Conservation (phyloP, 257 asterid genomes). For the Solanum okadae region DNA sequence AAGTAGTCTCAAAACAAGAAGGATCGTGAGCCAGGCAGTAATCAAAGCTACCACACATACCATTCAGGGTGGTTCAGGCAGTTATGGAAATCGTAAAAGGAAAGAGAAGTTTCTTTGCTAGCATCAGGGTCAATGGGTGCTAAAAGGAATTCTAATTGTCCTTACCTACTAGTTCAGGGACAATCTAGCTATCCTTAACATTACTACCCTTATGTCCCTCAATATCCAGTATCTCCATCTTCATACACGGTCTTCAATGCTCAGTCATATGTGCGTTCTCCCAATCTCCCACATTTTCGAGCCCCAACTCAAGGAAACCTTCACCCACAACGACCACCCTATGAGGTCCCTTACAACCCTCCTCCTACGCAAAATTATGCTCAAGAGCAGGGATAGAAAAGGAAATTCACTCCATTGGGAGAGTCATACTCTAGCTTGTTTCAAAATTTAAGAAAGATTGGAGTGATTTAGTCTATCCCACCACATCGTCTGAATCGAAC, state of each 20-base stretch:
- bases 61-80: too few species aligned
- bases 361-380: fast-evolving
- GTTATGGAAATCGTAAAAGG: too few species aligned
- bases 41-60: too few species aligned
- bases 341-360: neutral
- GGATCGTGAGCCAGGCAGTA: too few species aligned
- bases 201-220: neutral
- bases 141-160: neutral
- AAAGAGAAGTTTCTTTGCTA: too few species aligned
- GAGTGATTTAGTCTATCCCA: neutral
- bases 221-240: neutral
- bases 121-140: neutral
- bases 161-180: neutral
- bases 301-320: neutral
- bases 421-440: neutral
- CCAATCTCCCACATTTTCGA: fast-evolving
- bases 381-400: fast-evolving
- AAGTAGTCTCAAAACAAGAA: too few species aligned
- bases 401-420: neutral
- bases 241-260: neutral
- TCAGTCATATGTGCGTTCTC: neutral
- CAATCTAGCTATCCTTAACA: neutral
- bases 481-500: neutral
- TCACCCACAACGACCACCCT: fast-evolving
- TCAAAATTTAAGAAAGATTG: fast-evolving